Conservation (phyloP, 1,139 yeast genomes). For the Lodderomyces jiufengensis region DNA sequence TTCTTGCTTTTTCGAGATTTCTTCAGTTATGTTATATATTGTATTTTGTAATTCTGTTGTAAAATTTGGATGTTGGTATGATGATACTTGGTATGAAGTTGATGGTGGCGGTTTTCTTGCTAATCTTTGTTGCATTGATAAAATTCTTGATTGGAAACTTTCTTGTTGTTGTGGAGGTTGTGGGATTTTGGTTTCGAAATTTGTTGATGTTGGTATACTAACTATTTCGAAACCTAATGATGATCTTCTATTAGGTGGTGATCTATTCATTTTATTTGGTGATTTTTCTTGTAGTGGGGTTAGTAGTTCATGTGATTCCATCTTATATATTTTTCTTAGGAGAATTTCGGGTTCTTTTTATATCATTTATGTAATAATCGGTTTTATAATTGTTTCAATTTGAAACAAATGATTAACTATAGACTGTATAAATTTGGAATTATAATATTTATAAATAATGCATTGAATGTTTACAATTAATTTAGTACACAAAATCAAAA, state of each 20-base stretch:
- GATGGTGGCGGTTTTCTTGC: slow-evolving; percentile 11
- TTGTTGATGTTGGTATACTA: slow-evolving; percentile 6
- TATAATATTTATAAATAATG: too few relatives aligned
- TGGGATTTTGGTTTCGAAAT: slow-evolving; percentile 10
- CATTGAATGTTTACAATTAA: too few relatives aligned
- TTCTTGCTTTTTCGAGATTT: slow-evolving; percentile 8
- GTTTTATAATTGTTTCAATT: too few relatives aligned
- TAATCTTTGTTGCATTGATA: slow-evolving; percentile 11
- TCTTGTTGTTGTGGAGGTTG: slow-evolving; percentile 4
- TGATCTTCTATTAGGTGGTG: slow-evolving; percentile 6
- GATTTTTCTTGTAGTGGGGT: slow-evolving; percentile 11
- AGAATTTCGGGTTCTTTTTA: too few relatives aligned
- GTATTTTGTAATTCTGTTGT: slow-evolving; percentile 15
- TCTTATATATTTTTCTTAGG: too few relatives aligned
- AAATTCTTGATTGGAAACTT: slow-evolving; percentile 7
- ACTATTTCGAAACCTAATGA: slow-evolving; percentile 12
- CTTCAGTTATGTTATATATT: slow-evolving; percentile 15
- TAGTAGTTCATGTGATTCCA: too few relatives aligned
- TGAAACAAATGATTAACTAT: too few relatives aligned
- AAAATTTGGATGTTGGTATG: slow-evolving; percentile 2
- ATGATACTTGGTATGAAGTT: slow-evolving; percentile 1
- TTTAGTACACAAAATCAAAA: too few relatives aligned
- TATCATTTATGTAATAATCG: too few relatives aligned
- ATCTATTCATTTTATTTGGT: slow-evolving; percentile 5
- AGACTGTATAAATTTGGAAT: too few relatives aligned